These are phyloP conservation scores for Paramecium sonneborni DNA, from an alignment of 73 alveolate genomes.

Conservation along the genomic window DNA sequence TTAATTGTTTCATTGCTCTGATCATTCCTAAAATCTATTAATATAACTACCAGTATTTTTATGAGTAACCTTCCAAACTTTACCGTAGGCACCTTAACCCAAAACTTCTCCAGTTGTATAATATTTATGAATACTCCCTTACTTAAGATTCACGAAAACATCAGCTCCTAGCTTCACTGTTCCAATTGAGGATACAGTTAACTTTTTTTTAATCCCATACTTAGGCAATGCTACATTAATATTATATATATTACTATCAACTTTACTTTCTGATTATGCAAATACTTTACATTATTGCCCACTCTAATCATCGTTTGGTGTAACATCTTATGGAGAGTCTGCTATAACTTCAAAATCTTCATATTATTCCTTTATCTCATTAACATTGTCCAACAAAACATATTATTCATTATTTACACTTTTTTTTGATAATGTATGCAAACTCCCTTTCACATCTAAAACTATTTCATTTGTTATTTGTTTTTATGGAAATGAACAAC, in stretches of 20 bases:
- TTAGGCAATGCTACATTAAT: not conserved
- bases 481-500: not conserved
- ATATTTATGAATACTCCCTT: slow-evolving; percentile 47
- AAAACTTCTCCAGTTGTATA: slow-evolving; percentile 35
- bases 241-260: not conserved
- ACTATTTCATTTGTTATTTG: not conserved
- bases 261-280: not conserved
- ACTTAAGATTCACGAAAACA: slow-evolving; percentile 34
- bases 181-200: not conserved
- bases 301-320: not conserved
- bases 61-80: slow-evolving; percentile 56
- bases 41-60: slow-evolving; percentile 25
- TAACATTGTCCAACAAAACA: not conserved
- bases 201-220: not conserved
- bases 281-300: not conserved
- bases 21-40: slow-evolving; percentile 29
- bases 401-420: not conserved
- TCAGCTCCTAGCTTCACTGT: slow-evolving; percentile 48
- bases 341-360: slow-evolving; percentile 18
- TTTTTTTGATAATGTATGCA: not conserved
- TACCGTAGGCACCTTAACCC: slow-evolving; percentile 53
- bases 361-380: not conserved
- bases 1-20: slow-evolving; percentile 65
- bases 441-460: not conserved
- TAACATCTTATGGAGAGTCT: not conserved